Evolutionary conservation across 371 early-diverging fungal genomes (phyloP).

Genomic region (Nematocida sp.): DNA sequence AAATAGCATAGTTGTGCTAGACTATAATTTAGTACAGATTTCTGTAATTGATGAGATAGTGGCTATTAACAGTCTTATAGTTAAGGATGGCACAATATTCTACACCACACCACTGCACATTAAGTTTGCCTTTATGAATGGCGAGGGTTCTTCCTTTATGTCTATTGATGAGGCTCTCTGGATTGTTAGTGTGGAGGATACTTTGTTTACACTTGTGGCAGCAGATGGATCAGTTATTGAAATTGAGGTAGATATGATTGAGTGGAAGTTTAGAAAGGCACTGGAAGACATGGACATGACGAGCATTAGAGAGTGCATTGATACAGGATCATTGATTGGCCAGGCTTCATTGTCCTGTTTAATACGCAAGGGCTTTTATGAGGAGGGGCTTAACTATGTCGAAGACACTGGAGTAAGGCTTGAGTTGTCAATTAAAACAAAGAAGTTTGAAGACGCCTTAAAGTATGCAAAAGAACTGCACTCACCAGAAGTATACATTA

Average conservation of each 20-base stretch:
- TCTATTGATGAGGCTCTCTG: slow-evolving; percentile 89
- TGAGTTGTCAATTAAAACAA: slow-evolving; percentile 73
- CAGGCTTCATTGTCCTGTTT: slow-evolving; percentile 92
- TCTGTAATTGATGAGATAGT: slow-evolving; percentile 87
- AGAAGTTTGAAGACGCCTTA: slow-evolving; percentile 59
- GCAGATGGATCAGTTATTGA: slow-evolving; percentile 75
- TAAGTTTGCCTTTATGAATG: slow-evolving; percentile 83
- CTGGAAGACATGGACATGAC: slow-evolving; percentile 81
- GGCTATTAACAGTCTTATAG: slow-evolving; percentile 86
- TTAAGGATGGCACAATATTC: slow-evolving; percentile 84
- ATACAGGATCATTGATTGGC: slow-evolving; percentile 87
- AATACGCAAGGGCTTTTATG: slow-evolving; percentile 92
- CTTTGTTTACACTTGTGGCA: slow-evolving; percentile 78
- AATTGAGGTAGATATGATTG: slow-evolving; percentile 82
- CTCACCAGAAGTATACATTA: slow-evolving; percentile 28
- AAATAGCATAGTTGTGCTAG: slow-evolving; percentile 77
- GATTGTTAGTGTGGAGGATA: slow-evolving; percentile 78
- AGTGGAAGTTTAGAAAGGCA: slow-evolving; percentile 90
- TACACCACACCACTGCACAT: slow-evolving; percentile 95
- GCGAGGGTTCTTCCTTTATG: slow-evolving; percentile 85
- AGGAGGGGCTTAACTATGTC: slow-evolving; percentile 92
- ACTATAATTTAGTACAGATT: slow-evolving; percentile 78
- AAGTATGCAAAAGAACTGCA: slow-evolving; percentile 43
- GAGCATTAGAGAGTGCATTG: slow-evolving; percentile 84
- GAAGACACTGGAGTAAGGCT: slow-evolving; percentile 86